phyloP scores from a whole-genome alignment of 306 rosid genomes.

The Senna siamea region DNA sequence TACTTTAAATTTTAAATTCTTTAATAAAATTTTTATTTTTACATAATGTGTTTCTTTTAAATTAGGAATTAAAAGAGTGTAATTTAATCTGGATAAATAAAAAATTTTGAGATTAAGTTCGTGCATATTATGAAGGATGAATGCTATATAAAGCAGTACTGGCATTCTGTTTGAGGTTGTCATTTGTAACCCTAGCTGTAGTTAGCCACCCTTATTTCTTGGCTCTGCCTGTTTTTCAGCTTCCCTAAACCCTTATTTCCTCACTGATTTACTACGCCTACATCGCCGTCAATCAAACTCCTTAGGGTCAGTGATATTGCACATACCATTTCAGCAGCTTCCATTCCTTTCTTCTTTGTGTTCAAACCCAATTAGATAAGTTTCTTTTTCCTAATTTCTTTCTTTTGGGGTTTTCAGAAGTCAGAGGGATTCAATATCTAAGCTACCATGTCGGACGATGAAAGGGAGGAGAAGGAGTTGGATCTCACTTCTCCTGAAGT shows the following conservation, averaged over 20 bases:
- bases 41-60: too few relatives aligned
- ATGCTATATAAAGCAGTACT: constrained; percentile 26
- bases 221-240: neutral
- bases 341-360: neutral
- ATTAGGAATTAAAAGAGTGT: too few relatives aligned
- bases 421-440: constrained; percentile 2
- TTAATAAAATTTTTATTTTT: too few relatives aligned
- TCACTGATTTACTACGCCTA: constrained; percentile 1
- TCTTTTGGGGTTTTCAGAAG: neutral
- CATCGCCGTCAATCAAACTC: constrained; percentile 33
- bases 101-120: too few relatives aligned
- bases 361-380: neutral
- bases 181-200: constrained; percentile 48
- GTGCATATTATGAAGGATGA: neutral
- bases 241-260: constrained; percentile 34
- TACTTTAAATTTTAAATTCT: too few relatives aligned
- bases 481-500: constrained; percentile 75
- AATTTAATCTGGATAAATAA: too few relatives aligned
- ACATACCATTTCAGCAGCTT: neutral
- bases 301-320: constrained; percentile 24
- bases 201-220: constrained; percentile 16
- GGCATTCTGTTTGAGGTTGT: too few relatives aligned
- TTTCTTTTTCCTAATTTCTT: neutral
- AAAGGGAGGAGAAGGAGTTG: constrained; percentile 79
- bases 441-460: constrained; percentile 63